Conservation (phyloP, 2,329 filamentous ascomycete genomes). For the Trichoderma sp. region DNA sequence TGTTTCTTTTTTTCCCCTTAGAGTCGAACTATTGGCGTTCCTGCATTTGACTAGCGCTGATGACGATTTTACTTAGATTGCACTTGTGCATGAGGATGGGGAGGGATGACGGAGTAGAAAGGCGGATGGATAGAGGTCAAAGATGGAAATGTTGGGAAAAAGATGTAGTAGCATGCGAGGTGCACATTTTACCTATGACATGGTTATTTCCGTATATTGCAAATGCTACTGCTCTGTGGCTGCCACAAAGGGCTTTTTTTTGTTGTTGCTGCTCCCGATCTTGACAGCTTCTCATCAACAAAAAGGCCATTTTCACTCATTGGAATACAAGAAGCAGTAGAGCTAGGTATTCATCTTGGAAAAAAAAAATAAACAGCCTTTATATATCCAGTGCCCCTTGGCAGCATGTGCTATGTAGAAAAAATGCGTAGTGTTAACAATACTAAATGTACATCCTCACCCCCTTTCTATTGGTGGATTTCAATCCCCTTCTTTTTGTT, state of each 20-base stretch:
- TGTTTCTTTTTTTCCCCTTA: background rate
- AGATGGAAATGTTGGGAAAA: background rate
- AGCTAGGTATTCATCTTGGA: background rate
- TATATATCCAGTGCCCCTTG: background rate
- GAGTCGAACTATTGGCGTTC: background rate
- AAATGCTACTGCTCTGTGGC: background rate
- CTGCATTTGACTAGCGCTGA: background rate
- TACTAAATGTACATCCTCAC: background rate
- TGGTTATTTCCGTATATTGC: background rate
- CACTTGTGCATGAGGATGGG: background rate
- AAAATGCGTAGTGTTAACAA: background rate
- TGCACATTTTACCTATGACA: background rate
- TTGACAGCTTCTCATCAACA: background rate
- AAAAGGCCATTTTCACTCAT: rapidly evolving
- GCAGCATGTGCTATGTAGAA: background rate
- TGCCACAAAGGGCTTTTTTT: background rate
- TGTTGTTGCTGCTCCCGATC: background rate
- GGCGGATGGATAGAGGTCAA: background rate
- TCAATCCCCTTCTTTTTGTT: background rate
- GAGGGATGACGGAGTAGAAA: background rate
- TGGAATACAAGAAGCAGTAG: background rate
- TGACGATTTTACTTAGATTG: background rate
- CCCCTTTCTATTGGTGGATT: background rate
- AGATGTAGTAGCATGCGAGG: background rate
- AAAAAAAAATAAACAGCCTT: background rate